phyloP scores from a whole-genome alignment of 116 monocot species.

The Thalassia testudinum region DNA sequence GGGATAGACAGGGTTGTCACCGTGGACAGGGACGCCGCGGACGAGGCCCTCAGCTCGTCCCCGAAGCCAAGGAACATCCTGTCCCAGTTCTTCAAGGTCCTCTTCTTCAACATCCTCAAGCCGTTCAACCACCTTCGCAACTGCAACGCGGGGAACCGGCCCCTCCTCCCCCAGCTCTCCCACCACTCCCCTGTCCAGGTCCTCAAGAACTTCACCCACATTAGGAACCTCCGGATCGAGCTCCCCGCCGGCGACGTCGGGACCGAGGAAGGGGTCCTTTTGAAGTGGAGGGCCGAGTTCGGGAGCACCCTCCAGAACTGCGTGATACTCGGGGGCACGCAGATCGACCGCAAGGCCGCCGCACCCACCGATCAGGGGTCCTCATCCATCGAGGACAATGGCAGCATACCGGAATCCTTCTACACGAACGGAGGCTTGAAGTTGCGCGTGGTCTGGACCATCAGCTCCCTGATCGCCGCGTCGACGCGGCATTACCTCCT shows the following conservation, averaged over 20 bases:
- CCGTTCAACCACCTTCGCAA: conserved; percentile 57
- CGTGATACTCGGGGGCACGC: conserved; percentile 74
- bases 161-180: conserved; percentile 56
- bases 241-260: conserved; percentile 80
- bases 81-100: conserved; percentile 47
- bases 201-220: conserved; percentile 63
- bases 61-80: conserved; percentile 49
- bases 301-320: conserved; percentile 87
- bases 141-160: conserved; percentile 16
- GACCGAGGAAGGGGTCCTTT: conserved; percentile 72
- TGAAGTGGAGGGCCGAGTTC: conserved; percentile 89
- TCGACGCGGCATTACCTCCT: conserved; percentile 76
- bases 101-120: conserved; percentile 47
- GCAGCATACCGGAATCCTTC: conserved; percentile 85
- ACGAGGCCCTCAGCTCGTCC: conserved; percentile 17
- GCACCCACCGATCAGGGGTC: conserved; percentile 13
- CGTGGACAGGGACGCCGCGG: conserved; percentile 54
- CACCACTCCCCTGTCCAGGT: conserved; percentile 68
- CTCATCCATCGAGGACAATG: conserved; percentile 36
- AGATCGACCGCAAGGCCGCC: conserved; percentile 23
- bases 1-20: conserved; percentile 72
- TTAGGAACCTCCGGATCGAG: conserved; percentile 57
- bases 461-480: conserved; percentile 82
- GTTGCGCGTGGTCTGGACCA: conserved; percentile 83
- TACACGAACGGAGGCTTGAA: conserved; percentile 87